These are phyloP conservation scores for Graphilbum ipis-grandicollis DNA, from an alignment of 2,329 filamentous ascomycete genomes.

Conservation along the genomic window DNA sequence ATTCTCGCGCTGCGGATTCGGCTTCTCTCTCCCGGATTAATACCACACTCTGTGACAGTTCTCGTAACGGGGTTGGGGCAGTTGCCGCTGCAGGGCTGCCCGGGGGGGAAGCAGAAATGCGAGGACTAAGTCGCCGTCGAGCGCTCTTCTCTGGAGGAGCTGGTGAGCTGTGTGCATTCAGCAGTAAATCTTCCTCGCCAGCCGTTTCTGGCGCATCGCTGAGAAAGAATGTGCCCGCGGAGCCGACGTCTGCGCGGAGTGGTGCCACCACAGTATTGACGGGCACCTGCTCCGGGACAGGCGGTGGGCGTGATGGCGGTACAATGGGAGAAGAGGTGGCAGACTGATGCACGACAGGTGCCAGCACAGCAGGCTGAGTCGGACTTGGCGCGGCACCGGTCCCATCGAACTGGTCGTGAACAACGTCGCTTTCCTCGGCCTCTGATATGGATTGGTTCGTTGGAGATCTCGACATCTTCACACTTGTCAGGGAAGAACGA, in stretches of 20 bases:
- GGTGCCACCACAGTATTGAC: slow-evolving; percentile 17
- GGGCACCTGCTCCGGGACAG: slow-evolving; percentile 7
- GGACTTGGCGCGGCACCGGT: too few relatives aligned
- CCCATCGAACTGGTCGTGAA: background rate
- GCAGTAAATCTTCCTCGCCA: slow-evolving; percentile 8
- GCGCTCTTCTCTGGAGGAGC: background rate
- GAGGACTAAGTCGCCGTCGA: background rate
- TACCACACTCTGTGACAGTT: too few relatives aligned
- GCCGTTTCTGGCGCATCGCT: slow-evolving; percentile 20
- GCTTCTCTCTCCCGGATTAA: background rate
- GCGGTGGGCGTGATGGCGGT: too few relatives aligned
- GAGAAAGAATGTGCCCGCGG: slow-evolving; percentile 15
- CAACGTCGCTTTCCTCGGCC: slow-evolving; percentile 19
- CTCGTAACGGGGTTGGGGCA: background rate
- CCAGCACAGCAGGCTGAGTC: too few relatives aligned
- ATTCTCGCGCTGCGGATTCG: background rate
- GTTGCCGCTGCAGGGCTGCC: background rate
- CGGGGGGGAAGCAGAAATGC: too few relatives aligned
- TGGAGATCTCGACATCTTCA: slow-evolving; percentile 2
- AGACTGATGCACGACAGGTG: too few relatives aligned
- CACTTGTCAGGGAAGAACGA: slow-evolving; percentile 1
- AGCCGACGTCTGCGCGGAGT: slow-evolving; percentile 14
- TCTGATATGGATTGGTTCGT: slow-evolving; percentile 23
- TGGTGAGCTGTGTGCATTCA: background rate
- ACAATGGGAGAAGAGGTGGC: too few relatives aligned